Conservation (phyloP, 495 filamentous ascomycete genomes). For the Polyplosphaeria fusca region DNA sequence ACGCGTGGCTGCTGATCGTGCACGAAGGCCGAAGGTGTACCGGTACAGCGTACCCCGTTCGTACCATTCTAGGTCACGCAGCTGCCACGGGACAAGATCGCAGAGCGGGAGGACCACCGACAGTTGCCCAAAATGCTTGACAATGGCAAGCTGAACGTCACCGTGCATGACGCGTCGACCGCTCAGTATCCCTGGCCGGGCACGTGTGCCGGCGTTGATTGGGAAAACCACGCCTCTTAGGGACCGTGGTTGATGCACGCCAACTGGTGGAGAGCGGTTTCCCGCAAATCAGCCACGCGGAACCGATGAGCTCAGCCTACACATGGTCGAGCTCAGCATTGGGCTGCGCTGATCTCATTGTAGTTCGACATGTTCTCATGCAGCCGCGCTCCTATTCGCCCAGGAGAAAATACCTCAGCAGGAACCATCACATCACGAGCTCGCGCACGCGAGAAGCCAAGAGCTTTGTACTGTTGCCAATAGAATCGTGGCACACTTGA, state of each 20-base stretch:
- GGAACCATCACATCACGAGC: constrained; percentile 15
- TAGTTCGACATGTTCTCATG: not conserved
- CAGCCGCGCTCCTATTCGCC: constrained; percentile 1
- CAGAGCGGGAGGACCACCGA: too few relatives aligned
- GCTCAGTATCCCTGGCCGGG: too few relatives aligned
- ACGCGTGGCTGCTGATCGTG: too few relatives aligned
- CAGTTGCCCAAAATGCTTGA: not conserved
- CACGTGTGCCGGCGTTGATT: too few relatives aligned
- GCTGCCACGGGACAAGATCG: too few relatives aligned
- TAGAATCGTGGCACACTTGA: not conserved
- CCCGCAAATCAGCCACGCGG: not conserved
- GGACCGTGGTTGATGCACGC: not conserved
- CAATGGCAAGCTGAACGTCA: too few relatives aligned
- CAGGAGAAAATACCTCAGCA: constrained; percentile 9
- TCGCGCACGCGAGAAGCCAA: not conserved
- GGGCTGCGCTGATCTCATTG: constrained; percentile 14
- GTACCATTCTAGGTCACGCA: too few relatives aligned
- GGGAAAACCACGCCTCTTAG: not conserved
- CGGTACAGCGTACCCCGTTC: too few relatives aligned
- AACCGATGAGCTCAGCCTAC: not conserved
- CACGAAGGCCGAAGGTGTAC: too few relatives aligned
- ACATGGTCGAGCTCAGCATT: constrained; percentile 1
- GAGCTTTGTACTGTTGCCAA: not conserved
- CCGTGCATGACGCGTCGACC: too few relatives aligned
- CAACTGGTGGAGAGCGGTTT: not conserved